A percentile compares a stretch with the other conserved stretches of the same genome.
phyloP scores from a whole-genome alignment of 2,329 filamentous ascomycete species.

The Aspergillus japonicus region DNA sequence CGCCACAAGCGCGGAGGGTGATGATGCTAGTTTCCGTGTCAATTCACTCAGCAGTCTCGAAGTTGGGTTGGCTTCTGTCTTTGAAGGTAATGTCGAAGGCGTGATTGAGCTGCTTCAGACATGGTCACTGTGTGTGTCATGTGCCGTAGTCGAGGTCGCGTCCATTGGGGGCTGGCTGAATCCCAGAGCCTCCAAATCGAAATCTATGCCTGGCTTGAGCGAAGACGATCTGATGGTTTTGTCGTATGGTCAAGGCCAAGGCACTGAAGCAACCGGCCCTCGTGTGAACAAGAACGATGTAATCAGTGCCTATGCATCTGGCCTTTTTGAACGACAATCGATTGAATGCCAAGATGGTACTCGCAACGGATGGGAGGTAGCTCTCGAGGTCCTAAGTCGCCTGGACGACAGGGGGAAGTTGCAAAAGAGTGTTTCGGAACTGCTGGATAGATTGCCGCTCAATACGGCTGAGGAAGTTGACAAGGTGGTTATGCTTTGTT shows the following conservation, averaged over 20 bases:
- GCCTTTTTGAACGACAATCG: slow-evolving; percentile 47
- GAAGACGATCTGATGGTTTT: slow-evolving; percentile 83
- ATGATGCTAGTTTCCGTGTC: slow-evolving; percentile 64
- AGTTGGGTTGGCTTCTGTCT: slow-evolving; percentile 75
- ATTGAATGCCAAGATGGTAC: slow-evolving; percentile 37
- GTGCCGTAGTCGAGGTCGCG: slow-evolving; percentile 78
- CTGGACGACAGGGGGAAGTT: slow-evolving; percentile 72
- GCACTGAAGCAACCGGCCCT: slow-evolving; percentile 45
- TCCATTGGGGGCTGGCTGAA: slow-evolving; percentile 82
- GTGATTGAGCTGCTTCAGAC: slow-evolving; percentile 70
- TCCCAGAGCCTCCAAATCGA: slow-evolving; percentile 51
- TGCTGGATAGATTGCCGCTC: slow-evolving; percentile 72
- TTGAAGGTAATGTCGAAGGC: slow-evolving; percentile 78
- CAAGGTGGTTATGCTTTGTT: slow-evolving; percentile 75
- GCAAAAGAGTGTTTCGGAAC: slow-evolving; percentile 69
- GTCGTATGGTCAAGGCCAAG: slow-evolving; percentile 62
- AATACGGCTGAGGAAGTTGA: slow-evolving; percentile 72
- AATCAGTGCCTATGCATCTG: slow-evolving; percentile 71
- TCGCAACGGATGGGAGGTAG: slow-evolving; percentile 83
- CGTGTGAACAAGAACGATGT: slow-evolving; percentile 76
- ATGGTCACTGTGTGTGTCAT: slow-evolving; percentile 78
- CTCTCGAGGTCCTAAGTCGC: slow-evolving; percentile 76
- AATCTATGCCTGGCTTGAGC: slow-evolving; percentile 64
- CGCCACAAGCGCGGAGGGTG: slow-evolving; percentile 63
- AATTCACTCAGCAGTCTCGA: slow-evolving; percentile 75